Evolutionary conservation across 2,329 filamentous ascomycete species (phyloP), one percentile per base, ranked within the genome.

Genomic region (Aspergillus persii): DNA sequence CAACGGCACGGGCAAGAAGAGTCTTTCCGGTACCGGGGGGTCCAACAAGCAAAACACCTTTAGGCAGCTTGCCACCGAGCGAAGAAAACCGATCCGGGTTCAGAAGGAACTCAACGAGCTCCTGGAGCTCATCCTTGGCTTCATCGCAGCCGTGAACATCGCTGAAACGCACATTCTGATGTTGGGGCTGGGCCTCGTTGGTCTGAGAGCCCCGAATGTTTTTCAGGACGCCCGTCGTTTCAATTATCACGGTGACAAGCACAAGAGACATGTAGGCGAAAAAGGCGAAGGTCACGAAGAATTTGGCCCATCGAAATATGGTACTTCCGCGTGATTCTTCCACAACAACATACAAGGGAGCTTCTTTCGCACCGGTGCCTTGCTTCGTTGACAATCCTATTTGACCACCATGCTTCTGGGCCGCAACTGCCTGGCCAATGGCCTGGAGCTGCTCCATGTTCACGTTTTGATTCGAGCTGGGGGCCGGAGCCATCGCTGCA

Each of bases 21-120:
- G 95, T 99, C 80, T 99, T 99, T 79, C 95, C 95, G 61, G 95
- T 99, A 80, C 95, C 95, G 54, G 95, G 95, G 71, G 95, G 95
- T 0, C 95, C 95, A 70, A 96, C 92, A 27, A 99, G 85, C 53
- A 99, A 84, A 60, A 99, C 92, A 81, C 95, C 95, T 78, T 98
- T 99, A 57, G 95, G 95, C 56, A 99, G 85, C 78, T 98, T 97
- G 69, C 95, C 95, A 71, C 95, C 95, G 51, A 99, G 88, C 61
- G 91, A 91, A 50, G 90, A 93, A 78, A 98, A 99, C 71, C 90
- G 91, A 9, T 96, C 91, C 0, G 95, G 96, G 74, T 94, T 93
- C 76, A 92, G 90, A 66, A 99, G 79, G 69, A 99, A 99, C 69
- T 99, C 95, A 51, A 99, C 94, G 55, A 99, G 86, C 76, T 99